Evolutionary conservation across 2,329 filamentous ascomycete species (phyloP).

Genomic region (Colletotrichum liriopes): DNA sequence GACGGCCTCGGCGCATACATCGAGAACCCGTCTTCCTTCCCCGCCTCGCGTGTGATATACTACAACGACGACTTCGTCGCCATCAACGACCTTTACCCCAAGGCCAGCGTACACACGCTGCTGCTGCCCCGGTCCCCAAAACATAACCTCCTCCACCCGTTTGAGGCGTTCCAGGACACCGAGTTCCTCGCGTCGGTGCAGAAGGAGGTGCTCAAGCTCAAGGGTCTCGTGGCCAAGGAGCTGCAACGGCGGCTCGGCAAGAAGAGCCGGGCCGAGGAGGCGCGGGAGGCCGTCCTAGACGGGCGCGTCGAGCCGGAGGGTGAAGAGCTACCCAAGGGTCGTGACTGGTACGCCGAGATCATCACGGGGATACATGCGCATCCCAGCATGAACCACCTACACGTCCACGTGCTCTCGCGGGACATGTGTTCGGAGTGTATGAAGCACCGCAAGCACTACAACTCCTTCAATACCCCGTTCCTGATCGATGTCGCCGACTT

Average conservation of each 20-base stretch:
- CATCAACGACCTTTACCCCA: slow-evolving; percentile 89
- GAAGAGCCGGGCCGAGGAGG: slow-evolving; percentile 74
- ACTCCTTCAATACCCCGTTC: slow-evolving; percentile 90
- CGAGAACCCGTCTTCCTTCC: slow-evolving; percentile 72
- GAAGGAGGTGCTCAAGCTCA: slow-evolving; percentile 73
- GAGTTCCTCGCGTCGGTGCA: slow-evolving; percentile 78
- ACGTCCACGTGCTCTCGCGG: slow-evolving; percentile 87
- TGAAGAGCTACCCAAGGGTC: slow-evolving; percentile 74
- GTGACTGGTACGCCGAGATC: slow-evolving; percentile 85
- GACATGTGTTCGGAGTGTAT: slow-evolving; percentile 83
- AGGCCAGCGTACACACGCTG: slow-evolving; percentile 87
- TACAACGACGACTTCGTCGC: slow-evolving; percentile 79
- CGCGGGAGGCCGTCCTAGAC: slow-evolving; percentile 77
- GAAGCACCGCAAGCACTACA: slow-evolving; percentile 90
- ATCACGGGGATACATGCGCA: slow-evolving; percentile 86
- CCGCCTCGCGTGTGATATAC: slow-evolving; percentile 74
- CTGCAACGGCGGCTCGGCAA: slow-evolving; percentile 78
- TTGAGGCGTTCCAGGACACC: slow-evolving; percentile 81
- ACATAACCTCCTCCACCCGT: slow-evolving; percentile 78
- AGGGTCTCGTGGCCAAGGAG: slow-evolving; percentile 79
- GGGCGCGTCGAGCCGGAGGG: slow-evolving; percentile 64
- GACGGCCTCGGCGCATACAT: slow-evolving; percentile 80
- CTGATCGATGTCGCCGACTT: slow-evolving; percentile 86
- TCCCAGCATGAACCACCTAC: slow-evolving; percentile 93
- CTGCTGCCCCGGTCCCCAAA: slow-evolving; percentile 82